Evolutionary conservation across 2,329 filamentous ascomycete species (phyloP).

Genomic region (Pseudodiploospora longispora): DNA sequence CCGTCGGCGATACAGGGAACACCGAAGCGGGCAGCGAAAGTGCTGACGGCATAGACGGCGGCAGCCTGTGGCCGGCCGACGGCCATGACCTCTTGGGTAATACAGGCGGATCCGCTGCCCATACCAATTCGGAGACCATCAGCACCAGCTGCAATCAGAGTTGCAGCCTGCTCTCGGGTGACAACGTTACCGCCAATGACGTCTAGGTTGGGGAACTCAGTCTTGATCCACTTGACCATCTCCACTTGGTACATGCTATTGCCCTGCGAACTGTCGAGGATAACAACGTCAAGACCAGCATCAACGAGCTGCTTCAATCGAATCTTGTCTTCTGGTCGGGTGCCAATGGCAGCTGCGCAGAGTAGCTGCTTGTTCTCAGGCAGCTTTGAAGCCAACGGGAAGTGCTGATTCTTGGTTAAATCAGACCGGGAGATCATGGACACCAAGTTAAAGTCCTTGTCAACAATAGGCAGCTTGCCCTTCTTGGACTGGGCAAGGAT

Average conservation of each 20-base stretch:
- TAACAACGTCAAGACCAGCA: conserved; percentile 87
- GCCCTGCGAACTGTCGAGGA: conserved; percentile 93
- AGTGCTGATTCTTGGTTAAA: conserved; percentile 97
- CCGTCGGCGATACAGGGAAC: conserved; percentile 97
- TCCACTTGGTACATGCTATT: conserved; percentile 98
- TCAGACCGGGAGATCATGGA: conserved; percentile 92
- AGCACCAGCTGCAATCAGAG: conserved; percentile 84
- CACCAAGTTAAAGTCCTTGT: conserved; percentile 73
- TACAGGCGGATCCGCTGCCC: conserved; percentile 96
- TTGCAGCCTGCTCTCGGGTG: conserved; percentile 89
- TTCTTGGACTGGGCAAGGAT: conserved; percentile 95
- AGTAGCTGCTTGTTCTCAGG: conserved; percentile 97
- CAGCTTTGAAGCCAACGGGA: conserved; percentile 91
- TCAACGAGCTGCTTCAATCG: conserved; percentile 84
- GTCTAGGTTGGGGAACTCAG: conserved; percentile 74
- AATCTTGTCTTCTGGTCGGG: conserved; percentile 83
- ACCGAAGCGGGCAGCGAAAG: conserved; percentile 86
- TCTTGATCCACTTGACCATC: conserved; percentile 95
- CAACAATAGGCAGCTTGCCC: conserved; percentile 92
- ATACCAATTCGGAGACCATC: conserved; percentile 98
- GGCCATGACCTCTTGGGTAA: conserved; percentile 99
- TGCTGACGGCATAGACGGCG: conserved; percentile 80
- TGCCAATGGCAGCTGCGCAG: conserved; percentile 90
- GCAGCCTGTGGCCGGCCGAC: conserved; percentile 94
- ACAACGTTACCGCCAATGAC: conserved; percentile 99